Conservation (phyloP, 2,329 filamentous ascomycete species). For the Proliferodiscus dingleyae region DNA sequence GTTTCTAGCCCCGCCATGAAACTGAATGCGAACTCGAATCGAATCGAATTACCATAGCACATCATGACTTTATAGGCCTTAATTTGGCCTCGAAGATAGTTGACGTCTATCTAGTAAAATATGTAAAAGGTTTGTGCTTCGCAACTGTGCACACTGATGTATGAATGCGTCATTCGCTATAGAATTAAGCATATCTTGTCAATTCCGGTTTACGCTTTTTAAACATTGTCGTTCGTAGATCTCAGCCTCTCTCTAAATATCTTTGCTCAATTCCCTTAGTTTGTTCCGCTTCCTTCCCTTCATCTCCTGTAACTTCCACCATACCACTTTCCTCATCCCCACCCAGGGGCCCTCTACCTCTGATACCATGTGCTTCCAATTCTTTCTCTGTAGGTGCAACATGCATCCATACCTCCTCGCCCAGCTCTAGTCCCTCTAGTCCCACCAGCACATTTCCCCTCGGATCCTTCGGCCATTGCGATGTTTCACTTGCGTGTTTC, state of each 20-base stretch:
- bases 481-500: conserved; percentile 28
- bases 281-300: conserved; percentile 2
- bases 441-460: conserved; percentile 35
- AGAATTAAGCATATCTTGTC: too few relatives aligned
- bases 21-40: too few relatives aligned
- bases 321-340: conserved; percentile 8
- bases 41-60: too few relatives aligned
- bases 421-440: conserved; percentile 28
- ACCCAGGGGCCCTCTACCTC: conserved; percentile 5
- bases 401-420: conserved; percentile 51
- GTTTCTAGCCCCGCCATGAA: too few relatives aligned
- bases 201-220: too few relatives aligned
- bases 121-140: too few relatives aligned
- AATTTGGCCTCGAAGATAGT: too few relatives aligned
- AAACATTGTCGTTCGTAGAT: too few relatives aligned
- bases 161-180: too few relatives aligned
- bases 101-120: too few relatives aligned
- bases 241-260: conserved; percentile 15
- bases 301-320: conserved; percentile 13
- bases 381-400: conserved; percentile 35
- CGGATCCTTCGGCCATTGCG: conserved; percentile 33
- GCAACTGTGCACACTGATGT: too few relatives aligned
- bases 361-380: conserved; percentile 21
- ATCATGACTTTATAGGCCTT: too few relatives aligned
- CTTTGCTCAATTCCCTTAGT: conserved; percentile 16